Conservation (phyloP, 2,329 filamentous ascomycete genomes). For the Xylariaceae sp. region DNA sequence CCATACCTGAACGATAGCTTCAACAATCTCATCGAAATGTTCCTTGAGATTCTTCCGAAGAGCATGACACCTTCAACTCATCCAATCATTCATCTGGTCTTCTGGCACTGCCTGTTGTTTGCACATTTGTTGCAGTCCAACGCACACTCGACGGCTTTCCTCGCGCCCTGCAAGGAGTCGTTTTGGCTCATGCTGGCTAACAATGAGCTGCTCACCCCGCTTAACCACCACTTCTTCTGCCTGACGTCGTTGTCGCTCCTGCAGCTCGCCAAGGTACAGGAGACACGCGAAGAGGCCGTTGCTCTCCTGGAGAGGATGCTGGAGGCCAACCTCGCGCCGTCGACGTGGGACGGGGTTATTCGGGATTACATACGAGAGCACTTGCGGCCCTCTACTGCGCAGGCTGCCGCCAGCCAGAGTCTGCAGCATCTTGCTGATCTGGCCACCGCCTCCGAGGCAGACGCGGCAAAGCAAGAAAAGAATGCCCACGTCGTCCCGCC, state of each 20-base stretch:
- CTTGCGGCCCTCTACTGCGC: slow-evolving; percentile 27
- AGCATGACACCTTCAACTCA: slow-evolving; percentile 44
- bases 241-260: slow-evolving; percentile 54
- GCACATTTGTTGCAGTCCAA: slow-evolving; percentile 52
- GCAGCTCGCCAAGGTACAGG: slow-evolving; percentile 48
- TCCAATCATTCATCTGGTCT: slow-evolving; percentile 56
- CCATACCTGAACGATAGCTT: slow-evolving; percentile 42
- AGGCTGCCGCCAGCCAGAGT: slow-evolving; percentile 39
- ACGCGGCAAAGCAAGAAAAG: slow-evolving; percentile 17
- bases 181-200: slow-evolving; percentile 50
- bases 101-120: slow-evolving; percentile 63
- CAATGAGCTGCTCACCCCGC: slow-evolving; percentile 48
- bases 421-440: slow-evolving; percentile 56
- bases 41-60: slow-evolving; percentile 55
- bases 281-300: slow-evolving; percentile 49
- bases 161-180: slow-evolving; percentile 53
- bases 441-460: slow-evolving; percentile 35
- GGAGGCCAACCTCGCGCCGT: slow-evolving; percentile 41
- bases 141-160: slow-evolving; percentile 46
- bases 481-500: slow-evolving; percentile 12
- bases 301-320: slow-evolving; percentile 48
- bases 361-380: slow-evolving; percentile 42
- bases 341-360: slow-evolving; percentile 51
- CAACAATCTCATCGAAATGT: slow-evolving; percentile 55
- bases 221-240: slow-evolving; percentile 60